phyloP scores from a whole-genome alignment of 148 eudicot species.

The Arbutus unedo region DNA sequence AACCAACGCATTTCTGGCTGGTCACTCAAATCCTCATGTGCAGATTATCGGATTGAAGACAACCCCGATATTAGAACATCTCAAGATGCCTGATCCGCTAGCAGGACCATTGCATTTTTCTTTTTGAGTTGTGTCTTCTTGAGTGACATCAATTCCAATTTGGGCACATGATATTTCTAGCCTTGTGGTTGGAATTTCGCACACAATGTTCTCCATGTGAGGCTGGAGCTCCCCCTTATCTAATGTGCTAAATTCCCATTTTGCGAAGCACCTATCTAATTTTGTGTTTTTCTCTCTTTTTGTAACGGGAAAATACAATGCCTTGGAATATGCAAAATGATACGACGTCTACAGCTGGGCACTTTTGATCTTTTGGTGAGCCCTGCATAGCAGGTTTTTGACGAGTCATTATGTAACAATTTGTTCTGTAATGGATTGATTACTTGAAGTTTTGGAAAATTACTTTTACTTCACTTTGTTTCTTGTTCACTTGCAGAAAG shows the following conservation, averaged over 20 bases:
- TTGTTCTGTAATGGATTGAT: not conserved
- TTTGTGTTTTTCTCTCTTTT: not conserved
- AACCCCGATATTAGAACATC: slow-evolving; percentile 59
- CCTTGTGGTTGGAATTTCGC: not conserved
- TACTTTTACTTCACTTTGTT: not conserved
- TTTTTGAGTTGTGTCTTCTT: slow-evolving; percentile 24
- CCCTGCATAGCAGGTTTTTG: not conserved
- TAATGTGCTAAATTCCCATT: not conserved
- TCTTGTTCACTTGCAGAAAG: not conserved
- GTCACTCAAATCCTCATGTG: slow-evolving; percentile 69
- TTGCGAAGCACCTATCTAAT: not conserved
- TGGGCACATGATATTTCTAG: not conserved
- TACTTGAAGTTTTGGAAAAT: not conserved
- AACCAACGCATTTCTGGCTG: slow-evolving; percentile 47
- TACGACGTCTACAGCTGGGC: not conserved
- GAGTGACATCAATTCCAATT: slow-evolving; percentile 14
- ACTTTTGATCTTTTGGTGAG: not conserved
- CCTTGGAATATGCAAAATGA: not conserved
- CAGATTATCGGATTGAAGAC: slow-evolving; percentile 62
- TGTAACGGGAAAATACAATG: not conserved
- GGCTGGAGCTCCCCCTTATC: not conserved
- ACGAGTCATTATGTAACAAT: no score
- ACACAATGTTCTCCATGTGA: not conserved
- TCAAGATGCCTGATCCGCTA: slow-evolving; percentile 50
- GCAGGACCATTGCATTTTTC: slow-evolving; percentile 60